Evolutionary conservation across 305 asterid species (phyloP).

Genomic region (Solanum chacoense): DNA sequence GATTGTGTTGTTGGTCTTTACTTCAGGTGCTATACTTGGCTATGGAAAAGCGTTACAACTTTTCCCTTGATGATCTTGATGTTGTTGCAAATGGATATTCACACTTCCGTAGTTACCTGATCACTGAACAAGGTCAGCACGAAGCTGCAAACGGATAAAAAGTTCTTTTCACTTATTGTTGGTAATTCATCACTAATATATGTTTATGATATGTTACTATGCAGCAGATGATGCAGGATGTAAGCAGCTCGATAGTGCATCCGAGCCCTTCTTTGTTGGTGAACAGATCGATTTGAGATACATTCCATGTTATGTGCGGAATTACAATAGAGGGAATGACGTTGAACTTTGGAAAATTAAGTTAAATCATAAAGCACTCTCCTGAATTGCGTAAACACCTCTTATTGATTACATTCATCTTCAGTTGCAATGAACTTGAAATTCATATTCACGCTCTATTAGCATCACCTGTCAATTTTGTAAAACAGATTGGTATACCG

Average conservation of each 20-base stretch:
- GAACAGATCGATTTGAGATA: constrained; percentile 34
- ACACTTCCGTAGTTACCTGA: constrained; percentile 51
- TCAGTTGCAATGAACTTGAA: background rate
- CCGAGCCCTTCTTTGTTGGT: constrained; percentile 32
- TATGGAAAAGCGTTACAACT: constrained; percentile 87
- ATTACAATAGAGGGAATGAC: constrained; percentile 59
- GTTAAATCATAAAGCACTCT: background rate
- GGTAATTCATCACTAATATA: background rate
- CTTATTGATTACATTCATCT: background rate
- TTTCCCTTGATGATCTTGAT: constrained; percentile 72
- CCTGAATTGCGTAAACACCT: background rate
- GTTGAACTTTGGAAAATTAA: constrained; percentile 80
- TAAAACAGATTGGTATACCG: background rate
- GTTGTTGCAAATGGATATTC: constrained; percentile 87
- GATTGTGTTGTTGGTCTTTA: background rate
- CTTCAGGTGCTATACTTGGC: constrained; percentile 76
- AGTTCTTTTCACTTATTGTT: background rate
- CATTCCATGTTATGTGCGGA: constrained; percentile 60
- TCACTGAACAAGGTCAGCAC: constrained; percentile 18
- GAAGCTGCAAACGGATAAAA: background rate
- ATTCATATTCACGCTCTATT: background rate
- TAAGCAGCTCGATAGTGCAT: constrained; percentile 15
- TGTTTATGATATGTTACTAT: background rate
- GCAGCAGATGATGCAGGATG: constrained; percentile 21
- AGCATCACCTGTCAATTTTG: background rate